Base-by-base conservation (phyloP, 2,329 filamentous ascomycete species). In the Aspergillus fijiensis region DNA sequence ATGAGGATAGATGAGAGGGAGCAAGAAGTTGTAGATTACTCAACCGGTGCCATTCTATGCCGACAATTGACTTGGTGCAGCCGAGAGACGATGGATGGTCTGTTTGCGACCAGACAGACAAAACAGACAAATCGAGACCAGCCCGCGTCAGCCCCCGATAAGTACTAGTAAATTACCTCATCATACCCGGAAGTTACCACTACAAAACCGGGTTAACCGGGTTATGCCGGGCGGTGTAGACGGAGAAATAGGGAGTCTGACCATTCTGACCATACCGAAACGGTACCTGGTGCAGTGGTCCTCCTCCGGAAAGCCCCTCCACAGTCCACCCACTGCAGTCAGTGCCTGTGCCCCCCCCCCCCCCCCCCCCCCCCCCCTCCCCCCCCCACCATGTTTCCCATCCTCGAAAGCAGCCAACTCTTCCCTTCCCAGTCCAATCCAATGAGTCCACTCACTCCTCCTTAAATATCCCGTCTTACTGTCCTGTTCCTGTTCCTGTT, bases 391-490 rank as follows among this genome's bases (percentile, higher is more conserved):
- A 35, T 29, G 27, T 29, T 29, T 29, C 54, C 50, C 45, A 62
- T 59, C 59, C 39, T 49, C 51, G 25, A 35, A 35, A 35, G 12
- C 33, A 35, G 33, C 27, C 27, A 16, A 12, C 33, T 33, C 31
- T 23, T 23, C 23, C 23, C 7, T 29, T 29, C 27, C 27, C 27
- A 29, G 27, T 29, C 27, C 27, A 29, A 29, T 9, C 4, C 23
- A 10, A 35, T 35, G 3, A 35, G 14, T 16, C 14, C 33, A 12
- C 14, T 16, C 33, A 5, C 31, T 25, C 14, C 55, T 59, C 61
- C 59, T 63, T 61, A 63, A 63, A 63, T 63, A 61, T 61, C 59
- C 61, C 57, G 59, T 49, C 61, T 45, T 16, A 9, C 39, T 45
- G 51, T 50, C 39, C 49, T 58, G 51, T 52, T 52, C 58, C 50